Base-by-base conservation (phyloP, 2,329 filamentous ascomycete species). In the Beauveria medogensis region DNA sequence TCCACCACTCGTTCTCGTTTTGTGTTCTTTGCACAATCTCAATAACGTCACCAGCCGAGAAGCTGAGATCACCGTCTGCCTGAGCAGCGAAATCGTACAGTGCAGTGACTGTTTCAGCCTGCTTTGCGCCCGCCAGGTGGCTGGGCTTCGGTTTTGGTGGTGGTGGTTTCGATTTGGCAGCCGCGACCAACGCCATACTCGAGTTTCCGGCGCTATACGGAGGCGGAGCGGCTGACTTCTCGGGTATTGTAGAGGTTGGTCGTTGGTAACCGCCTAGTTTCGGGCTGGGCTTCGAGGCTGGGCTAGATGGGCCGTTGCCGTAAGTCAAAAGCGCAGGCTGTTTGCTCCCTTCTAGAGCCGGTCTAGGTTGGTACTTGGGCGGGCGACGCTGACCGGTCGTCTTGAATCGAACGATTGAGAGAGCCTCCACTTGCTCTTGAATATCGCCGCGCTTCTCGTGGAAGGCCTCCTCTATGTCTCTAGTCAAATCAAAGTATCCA, bases 1-100 rank as follows among this genome's bases (percentile, higher is more conserved):
- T 87, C 94, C 94, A 99, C 94, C 94, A 99, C 74, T 99, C 94
- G 67, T 99, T 97, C 56, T 91, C 87, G 69, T 96, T 97, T 64
- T 83, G 81, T n/a, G 91, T 96, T 66, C 90, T 83, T 63, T 81
- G 82, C 2, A 94, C 73, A 67, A 99, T 92, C 73, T 97, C 92
- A 69, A 99, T 97, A 5, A 89, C 77, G 64, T 99, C 94, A 5
- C 93, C 92, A 0, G 91, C 86, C 20, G 82, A 83, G 77, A 99
- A 99, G 69, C 90, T 96, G 64, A 99, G 78, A 71, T 99, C 94
- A 3, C 92, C 92, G 65, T 96, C 92, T 1, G 93, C 92, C 72
- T 97, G 92, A 6, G 94, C 94, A 64, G 96, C 91, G 70, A 96
- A 99, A 71, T 97, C 94, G 74, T 97, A 99, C 64, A 99, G 76